Evolutionary conservation across 805 yeast genomes (phyloP).

Genomic region (Schwanniomyces vanrijiae): DNA sequence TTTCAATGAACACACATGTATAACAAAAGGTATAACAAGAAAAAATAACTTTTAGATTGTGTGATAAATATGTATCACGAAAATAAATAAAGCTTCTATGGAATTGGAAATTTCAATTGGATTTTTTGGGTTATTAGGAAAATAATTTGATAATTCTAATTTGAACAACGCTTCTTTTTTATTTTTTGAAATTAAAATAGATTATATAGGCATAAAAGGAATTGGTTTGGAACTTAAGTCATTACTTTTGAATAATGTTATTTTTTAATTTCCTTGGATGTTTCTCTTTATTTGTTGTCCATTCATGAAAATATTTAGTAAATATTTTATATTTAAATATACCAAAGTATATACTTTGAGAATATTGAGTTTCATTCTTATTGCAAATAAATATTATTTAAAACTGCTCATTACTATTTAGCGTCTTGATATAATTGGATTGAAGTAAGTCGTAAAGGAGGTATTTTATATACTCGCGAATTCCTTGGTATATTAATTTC

Average conservation of each 20-base stretch:
- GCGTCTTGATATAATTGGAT: conserved; percentile 42
- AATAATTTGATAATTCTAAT: conserved; percentile 62
- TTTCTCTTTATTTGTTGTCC: conserved; percentile 54
- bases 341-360: conserved; percentile 51
- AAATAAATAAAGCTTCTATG: conserved; percentile 26
- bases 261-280: conserved; percentile 64
- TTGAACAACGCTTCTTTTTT: conserved; percentile 60
- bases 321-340: conserved; percentile 53
- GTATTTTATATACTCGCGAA: conserved; percentile 61
- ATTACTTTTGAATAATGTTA: conserved; percentile 57
- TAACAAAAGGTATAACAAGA: conserved; percentile 33
- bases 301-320: conserved; percentile 67
- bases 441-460: conserved; percentile 64
- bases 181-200: conserved; percentile 27
- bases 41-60: conserved; percentile 46
- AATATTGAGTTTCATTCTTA: conserved; percentile 63
- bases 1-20: conserved; percentile 60
- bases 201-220: conserved; percentile 55
- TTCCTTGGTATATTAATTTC: conserved; percentile 61
- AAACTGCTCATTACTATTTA: conserved; percentile 40
- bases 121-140: conserved; percentile 55
- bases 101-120: conserved; percentile 34
- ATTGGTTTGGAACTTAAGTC: conserved; percentile 60
- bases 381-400: conserved; percentile 63
- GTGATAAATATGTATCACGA: conserved; percentile 44